These are phyloP conservation scores for Erigeron canadensis DNA, from an alignment of 129 eudicot species.

Conservation along the genomic window DNA sequence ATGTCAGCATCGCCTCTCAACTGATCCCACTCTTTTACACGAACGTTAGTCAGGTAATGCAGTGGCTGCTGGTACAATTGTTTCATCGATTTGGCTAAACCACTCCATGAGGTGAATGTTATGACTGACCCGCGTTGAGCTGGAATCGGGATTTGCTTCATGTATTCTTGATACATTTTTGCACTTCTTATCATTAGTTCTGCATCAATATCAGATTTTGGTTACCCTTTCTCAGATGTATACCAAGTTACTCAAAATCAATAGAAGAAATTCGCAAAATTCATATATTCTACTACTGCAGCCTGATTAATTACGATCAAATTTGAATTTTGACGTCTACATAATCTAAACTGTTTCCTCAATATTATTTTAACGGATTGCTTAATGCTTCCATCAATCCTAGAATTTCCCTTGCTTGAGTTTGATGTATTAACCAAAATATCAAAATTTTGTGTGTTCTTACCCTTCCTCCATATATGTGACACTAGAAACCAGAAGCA, in stretches of 20 bases:
- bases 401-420: not conserved
- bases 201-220: slow-evolving; percentile 27
- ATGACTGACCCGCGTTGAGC: slow-evolving; percentile 48
- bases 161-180: slow-evolving; percentile 67
- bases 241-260: not conserved
- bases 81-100: slow-evolving; percentile 59
- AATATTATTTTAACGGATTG: not conserved
- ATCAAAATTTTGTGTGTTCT: not conserved
- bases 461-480: not conserved
- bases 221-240: not conserved
- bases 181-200: slow-evolving; percentile 50
- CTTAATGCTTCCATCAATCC: not conserved
- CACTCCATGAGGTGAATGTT: slow-evolving; percentile 69
- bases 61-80: slow-evolving; percentile 68
- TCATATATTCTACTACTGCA: not conserved
- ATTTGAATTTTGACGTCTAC: not conserved
- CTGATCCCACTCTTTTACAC: slow-evolving; percentile 57
- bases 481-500: not conserved
- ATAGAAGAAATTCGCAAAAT: too few species aligned
- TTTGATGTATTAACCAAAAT: not conserved
- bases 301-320: not conserved
- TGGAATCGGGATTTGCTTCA: slow-evolving; percentile 70
- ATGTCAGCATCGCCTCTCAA: slow-evolving; percentile 37
- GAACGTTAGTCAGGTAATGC: slow-evolving; percentile 78
- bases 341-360: not conserved